These are phyloP conservation scores for Stagonosporopsis vannaccii DNA, from an alignment of 2,329 filamentous ascomycete species.

Conservation along the genomic window DNA sequence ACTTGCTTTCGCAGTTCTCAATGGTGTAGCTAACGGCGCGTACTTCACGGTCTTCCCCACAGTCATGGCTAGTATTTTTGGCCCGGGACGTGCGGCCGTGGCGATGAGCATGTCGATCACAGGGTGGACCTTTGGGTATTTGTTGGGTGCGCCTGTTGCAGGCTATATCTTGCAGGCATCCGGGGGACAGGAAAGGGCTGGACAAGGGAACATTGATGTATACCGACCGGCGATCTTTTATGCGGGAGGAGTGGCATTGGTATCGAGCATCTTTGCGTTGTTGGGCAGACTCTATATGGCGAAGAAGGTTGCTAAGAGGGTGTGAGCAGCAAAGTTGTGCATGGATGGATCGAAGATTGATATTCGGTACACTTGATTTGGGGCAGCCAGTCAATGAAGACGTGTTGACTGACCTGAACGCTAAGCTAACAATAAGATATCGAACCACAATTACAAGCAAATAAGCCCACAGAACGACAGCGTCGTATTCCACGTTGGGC, in stretches of 20 bases:
- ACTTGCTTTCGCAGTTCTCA: constrained; percentile 33
- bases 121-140: constrained; percentile 35
- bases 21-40: constrained; percentile 38
- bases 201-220: constrained; percentile 21
- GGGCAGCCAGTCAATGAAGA: not conserved
- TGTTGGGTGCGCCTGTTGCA: constrained; percentile 38
- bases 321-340: not conserved
- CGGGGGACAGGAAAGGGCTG: constrained; percentile 24
- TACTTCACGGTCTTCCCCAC: constrained; percentile 40
- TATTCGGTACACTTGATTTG: not conserved
- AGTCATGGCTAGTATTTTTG: constrained; percentile 36
- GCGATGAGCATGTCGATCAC: constrained; percentile 40
- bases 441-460: not conserved
- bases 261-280: constrained; percentile 14
- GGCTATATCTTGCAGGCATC: constrained; percentile 37
- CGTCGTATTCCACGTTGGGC: not conserved
- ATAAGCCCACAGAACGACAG: constrained; percentile 7
- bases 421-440: not conserved
- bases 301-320: constrained; percentile 13
- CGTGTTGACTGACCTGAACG: not conserved
- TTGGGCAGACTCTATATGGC: constrained; percentile 9
- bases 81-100: constrained; percentile 34
- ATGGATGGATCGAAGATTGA: not conserved
- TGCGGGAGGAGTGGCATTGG: constrained; percentile 29
- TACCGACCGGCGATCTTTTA: constrained; percentile 42